Evolutionary conservation across 345 rosid species (phyloP).

Genomic region (Crucihimalaya himalaica): DNA sequence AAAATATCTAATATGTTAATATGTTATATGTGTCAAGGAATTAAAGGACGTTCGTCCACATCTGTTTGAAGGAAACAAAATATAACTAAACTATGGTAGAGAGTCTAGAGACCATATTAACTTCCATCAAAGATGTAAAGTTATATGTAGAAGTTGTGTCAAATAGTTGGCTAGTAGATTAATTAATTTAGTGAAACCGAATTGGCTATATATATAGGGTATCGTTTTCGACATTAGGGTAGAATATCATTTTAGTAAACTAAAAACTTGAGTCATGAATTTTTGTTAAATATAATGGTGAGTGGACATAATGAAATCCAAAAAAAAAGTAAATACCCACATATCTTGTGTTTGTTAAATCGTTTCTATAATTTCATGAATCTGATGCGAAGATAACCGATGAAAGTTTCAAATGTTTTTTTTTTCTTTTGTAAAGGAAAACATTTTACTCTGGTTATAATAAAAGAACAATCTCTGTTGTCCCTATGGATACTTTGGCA

Average conservation of each 20-base stretch:
- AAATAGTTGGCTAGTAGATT: not conserved
- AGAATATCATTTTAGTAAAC: too few relatives aligned
- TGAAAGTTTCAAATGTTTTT: conserved; percentile 8
- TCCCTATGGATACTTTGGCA: too few relatives aligned
- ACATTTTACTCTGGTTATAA: too few relatives aligned
- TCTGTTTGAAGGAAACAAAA: not conserved
- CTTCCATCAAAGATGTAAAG: not conserved
- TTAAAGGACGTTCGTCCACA: not conserved
- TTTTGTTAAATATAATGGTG: not conserved
- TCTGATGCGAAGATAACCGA: not conserved
- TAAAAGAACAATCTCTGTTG: too few relatives aligned
- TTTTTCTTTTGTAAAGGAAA: conserved; percentile 27
- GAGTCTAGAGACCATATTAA: not conserved
- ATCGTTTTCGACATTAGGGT: too few relatives aligned
- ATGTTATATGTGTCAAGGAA: not conserved
- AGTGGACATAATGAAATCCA: not conserved
- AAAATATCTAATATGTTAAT: not conserved
- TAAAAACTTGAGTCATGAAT: not conserved
- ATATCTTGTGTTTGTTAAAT: too few relatives aligned
- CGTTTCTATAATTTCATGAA: too few relatives aligned
- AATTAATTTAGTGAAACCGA: too few relatives aligned
- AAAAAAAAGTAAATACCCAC: too few relatives aligned
- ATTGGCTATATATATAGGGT: too few relatives aligned
- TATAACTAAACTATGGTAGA: not conserved
- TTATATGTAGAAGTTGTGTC: not conserved